Evolutionary conservation across 1,139 yeast species (phyloP).

Genomic region (Saccharomyces hybrid): DNA sequence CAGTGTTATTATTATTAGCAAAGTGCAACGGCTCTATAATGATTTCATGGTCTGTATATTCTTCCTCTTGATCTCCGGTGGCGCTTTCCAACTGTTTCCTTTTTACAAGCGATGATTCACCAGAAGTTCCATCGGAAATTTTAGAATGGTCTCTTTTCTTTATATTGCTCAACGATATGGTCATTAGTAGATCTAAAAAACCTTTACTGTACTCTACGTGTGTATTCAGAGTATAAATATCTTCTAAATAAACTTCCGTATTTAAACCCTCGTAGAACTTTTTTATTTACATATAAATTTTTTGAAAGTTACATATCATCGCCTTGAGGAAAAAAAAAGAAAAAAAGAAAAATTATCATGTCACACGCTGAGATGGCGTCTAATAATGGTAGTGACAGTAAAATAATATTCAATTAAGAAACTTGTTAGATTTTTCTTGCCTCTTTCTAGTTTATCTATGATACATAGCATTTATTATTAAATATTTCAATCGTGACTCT

Average conservation of each 20-base stretch:
- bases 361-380: not conserved
- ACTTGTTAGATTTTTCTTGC: not conserved
- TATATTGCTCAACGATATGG: not conserved
- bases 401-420: not conserved
- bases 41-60: not conserved
- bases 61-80: not conserved
- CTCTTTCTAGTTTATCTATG: not conserved
- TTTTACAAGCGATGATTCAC: not conserved
- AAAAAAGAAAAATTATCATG: not conserved
- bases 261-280: not conserved
- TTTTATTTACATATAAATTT: not conserved
- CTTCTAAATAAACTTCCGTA: not conserved
- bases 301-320: constrained; percentile 1
- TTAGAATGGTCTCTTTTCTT: constrained; percentile 2
- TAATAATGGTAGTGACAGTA: not conserved
- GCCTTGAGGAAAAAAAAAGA: not conserved
- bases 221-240: not conserved
- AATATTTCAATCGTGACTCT: not conserved
- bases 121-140: not conserved
- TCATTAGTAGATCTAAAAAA: not conserved
- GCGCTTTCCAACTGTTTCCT: not conserved
- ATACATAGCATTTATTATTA: not conserved
- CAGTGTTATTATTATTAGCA: not conserved
- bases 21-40: not conserved
- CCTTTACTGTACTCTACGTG: not conserved